Base-by-base conservation (phyloP, 202 grass and related monocot genomes). In the Schoenoplectus triqueter region DNA sequence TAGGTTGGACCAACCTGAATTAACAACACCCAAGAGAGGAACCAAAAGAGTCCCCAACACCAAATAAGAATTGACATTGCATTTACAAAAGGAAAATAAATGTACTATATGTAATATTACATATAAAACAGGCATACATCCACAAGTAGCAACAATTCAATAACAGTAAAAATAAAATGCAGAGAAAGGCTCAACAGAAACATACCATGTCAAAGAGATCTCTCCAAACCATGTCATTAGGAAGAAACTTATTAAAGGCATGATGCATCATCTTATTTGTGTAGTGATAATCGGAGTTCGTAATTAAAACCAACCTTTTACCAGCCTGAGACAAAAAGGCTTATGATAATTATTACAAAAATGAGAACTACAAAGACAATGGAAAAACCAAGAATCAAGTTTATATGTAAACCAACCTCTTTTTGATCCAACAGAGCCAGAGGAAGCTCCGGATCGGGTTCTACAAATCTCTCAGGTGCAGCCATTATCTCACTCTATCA, bases 201-300 rank as follows among this genome's bases (percentile, higher is more conserved):
- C 81, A 90, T 85, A 97, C 95, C 95, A 98, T 98, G 66, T 98
- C 95, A 85, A 98, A 98, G 55, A 98, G 84, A 86, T 98, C 95
- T 90, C 95, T 88, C 95, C 95, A 98, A 85, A 81, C 85, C 88
- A 93, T 93, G 83, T 92, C 95, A 90, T 98, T 98, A 72, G 95
- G 95, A 90, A 98, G 95, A 87, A 95, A 98, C 31, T 89, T 87
- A 90, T 98, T 92, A 89, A 95, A 98, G 69, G 95, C 89, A 86
- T 93, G 89, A 82, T 95, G 90, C 95, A 98, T 95, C 95, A 98
- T 95, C 90, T 95, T 95, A 88, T 98, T 98, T 55, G 95, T 95
- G 87, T 98, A 98, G 70, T 93, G 91, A 74, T 92, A 95, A 87
- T 98, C 92, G 48, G 95, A 98, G 84, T 98, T 98, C 39, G 95